Evolutionary conservation across 225 moss, liverwort and hornwort genomes (phyloP), one percentile per base, ranked within the genome.

Genomic region (Lunularia cruciata): DNA sequence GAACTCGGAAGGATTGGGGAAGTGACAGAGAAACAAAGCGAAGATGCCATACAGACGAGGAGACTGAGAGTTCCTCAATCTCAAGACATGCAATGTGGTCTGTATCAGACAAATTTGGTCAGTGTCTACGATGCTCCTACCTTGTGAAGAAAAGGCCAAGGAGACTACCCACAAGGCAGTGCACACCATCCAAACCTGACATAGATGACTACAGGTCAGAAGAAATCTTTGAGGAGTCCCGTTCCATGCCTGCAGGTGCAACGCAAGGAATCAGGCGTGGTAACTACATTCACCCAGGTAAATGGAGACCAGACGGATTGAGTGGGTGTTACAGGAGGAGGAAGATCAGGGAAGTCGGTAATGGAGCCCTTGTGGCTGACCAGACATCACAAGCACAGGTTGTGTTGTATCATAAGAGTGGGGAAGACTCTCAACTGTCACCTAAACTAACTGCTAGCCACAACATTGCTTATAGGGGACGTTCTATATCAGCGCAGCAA

Each of bases 401-500:
- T 16, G 16, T 33, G 8, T 26, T 57, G 14, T 53, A 37, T 43
- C 47, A 49, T 49, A 31, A 20, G 48, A 47, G 45, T 27, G 67
- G 65, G 11, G 71, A 71, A 8, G 71, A 75, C 42, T 48, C 59
- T 31, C 22, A 53, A 14, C 26, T 72, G 43, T 43, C 38, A 57
- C 39, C 38, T 28, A 25, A 27, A 19, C 67, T 72, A 25, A 56
- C 43, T 66, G 32, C 65, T 48, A 34, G 63, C 34, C n/a, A 58
- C 38, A 47, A 20, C 13, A 23, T 23, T 13, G 43, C 19, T 59
- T 23, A 42, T 57, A 20, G 53, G 45, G 55, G 26, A 38, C 7
- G 39, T 14, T 14, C 40, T 11, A 28, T 60, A 35, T 39, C 20
- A 2, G 37, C 38, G 3, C 57, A 65, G 37, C 4, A 32, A 11